Base-by-base conservation (phyloP, 257 asterid genomes). In the Anisodus acutangulus region DNA sequence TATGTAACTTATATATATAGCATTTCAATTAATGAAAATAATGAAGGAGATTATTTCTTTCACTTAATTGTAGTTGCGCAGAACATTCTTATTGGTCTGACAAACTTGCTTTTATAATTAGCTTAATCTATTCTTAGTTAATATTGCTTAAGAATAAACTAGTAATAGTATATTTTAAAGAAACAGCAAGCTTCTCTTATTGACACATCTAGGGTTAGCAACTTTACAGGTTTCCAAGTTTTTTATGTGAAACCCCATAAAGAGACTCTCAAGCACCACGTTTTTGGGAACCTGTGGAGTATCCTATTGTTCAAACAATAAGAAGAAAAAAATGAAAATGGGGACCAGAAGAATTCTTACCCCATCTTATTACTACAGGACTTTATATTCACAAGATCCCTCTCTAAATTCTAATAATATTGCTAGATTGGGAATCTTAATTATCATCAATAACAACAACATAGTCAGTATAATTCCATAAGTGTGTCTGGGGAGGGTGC, bases 151-250 rank as follows among this genome's bases (percentile, higher is more conserved):
- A n/a, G 26, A 45, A 54, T 26, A 41, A 4, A 9, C 13, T 59
- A 35, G 12, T 13, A 39, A 31, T 19, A 31, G 2, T 9, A 8
- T 31, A 79, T 26, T 82, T 35, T 31, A 67, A 82, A 16, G 80
- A 11, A 31, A 66, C 55, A 67, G 12, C 49, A 51, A 49, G 80
- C 67, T 82, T 82, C 80, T 82, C 80, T 68, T 53, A 82, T 67
- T 54, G 80, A 53, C 85, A 82, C 68, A 82, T 82, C 57, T 82
- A 53, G 80, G 66, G 68, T 68, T 67, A 41, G 12, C 54, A 68
- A 82, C 80, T 82, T 82, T 82, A 68, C 68, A 68, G 85, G 80
- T 82, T 67, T 43, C 79, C 53, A 51, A 31, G 78, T 35, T 64
- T 82, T 16, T 82, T 10, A 22, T 41, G 80, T 53, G 66, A 82